Percentiles rank a stretch among this genome's conserved stretches.
phyloP scores from a whole-genome alignment of 768 basidiomycete genomes.

The Lactifluus subvellereus region DNA sequence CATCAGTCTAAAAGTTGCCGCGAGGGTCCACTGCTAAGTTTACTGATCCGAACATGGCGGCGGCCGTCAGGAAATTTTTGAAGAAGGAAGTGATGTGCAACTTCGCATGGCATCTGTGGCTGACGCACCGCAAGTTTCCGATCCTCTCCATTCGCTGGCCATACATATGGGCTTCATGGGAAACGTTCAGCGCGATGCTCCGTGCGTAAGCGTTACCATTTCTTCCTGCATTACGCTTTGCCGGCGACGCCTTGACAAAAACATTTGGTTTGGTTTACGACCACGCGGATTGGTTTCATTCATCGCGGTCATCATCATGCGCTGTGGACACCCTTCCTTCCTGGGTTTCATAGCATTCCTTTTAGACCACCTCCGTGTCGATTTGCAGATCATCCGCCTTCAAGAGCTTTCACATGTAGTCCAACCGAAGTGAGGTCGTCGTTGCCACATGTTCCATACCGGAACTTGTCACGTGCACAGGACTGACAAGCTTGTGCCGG shows the following conservation, averaged over 20 bases:
- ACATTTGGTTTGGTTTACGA: no score
- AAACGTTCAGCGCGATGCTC: background rate
- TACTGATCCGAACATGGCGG: constrained; percentile 8
- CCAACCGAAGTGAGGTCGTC: background rate
- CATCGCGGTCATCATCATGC: no score
- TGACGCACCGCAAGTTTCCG: background rate
- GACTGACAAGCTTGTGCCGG: background rate
- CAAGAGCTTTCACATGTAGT: background rate
- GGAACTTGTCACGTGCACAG: background rate
- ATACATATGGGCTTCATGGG: background rate
- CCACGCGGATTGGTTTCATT: no score
- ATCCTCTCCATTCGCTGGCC: background rate
- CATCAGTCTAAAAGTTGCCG: background rate
- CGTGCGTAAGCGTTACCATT: background rate
- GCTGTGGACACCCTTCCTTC: background rate
- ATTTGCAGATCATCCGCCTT: background rate
- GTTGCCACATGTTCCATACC: no score
- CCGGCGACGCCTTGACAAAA: no score
- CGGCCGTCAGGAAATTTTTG: background rate
- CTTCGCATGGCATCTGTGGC: no score
- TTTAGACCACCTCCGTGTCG: background rate
- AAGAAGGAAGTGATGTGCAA: background rate
- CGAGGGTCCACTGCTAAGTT: background rate
- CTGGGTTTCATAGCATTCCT: background rate
- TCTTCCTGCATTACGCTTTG: background rate